Conservation (phyloP, 2,329 filamentous ascomycete species). For the Diplodia scrobiculata region DNA sequence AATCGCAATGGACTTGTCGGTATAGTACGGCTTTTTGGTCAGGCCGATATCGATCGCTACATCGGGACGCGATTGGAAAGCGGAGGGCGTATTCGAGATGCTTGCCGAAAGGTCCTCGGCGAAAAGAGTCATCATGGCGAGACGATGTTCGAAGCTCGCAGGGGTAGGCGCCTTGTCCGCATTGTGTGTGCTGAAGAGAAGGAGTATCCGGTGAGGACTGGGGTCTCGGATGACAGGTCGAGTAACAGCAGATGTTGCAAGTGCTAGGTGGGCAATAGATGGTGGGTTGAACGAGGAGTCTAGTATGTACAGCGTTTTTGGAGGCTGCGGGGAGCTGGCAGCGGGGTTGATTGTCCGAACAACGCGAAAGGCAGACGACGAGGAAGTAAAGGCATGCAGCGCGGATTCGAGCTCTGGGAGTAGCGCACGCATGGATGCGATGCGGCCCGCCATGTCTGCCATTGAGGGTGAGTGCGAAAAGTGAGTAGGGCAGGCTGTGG, state of each 20-base stretch:
- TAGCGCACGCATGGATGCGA: constrained; percentile 35
- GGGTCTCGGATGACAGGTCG: constrained; percentile 34
- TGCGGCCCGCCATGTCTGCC: constrained; percentile 38
- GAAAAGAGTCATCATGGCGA: constrained; percentile 72
- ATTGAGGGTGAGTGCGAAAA: constrained; percentile 26
- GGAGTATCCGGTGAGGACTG: constrained; percentile 53
- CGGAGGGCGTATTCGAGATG: constrained; percentile 11
- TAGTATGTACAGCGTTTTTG: constrained; percentile 60
- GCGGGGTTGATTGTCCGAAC: constrained; percentile 42
- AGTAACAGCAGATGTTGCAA: constrained; percentile 57
- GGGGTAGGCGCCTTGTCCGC: constrained; percentile 68
- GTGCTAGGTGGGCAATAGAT: constrained; percentile 59
- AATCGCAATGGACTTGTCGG: constrained; percentile 68
- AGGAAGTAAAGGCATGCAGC: constrained; percentile 41
- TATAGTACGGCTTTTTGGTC: constrained; percentile 72
- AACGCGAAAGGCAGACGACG: constrained; percentile 41
- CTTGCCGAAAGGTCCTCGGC: constrained; percentile 55
- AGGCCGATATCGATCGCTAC: constrained; percentile 65
- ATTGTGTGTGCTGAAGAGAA: constrained; percentile 66
- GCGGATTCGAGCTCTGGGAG: constrained; percentile 41
- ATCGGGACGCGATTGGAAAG: constrained; percentile 28
- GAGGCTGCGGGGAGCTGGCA: constrained; percentile 40
- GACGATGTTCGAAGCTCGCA: constrained; percentile 66
- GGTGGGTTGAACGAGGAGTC: constrained; percentile 70
- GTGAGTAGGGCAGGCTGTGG: constrained; percentile 2